Percentiles rank a stretch among this genome's conserved stretches.
Evolutionary conservation across 495 filamentous ascomycete species (phyloP).

Genomic region (Aspergillus nidulans): DNA sequence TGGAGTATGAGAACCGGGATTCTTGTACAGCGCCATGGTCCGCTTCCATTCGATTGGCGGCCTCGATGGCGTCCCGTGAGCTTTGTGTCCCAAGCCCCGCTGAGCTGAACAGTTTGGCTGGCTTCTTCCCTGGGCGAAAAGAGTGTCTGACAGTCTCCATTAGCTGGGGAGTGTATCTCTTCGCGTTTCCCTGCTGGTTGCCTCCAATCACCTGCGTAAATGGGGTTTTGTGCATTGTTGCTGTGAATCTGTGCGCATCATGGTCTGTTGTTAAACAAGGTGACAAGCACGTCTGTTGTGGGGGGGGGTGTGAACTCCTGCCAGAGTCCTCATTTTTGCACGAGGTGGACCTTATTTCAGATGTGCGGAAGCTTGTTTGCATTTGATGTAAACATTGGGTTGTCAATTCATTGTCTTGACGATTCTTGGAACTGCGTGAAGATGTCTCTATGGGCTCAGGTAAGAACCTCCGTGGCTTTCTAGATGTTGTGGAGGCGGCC

Average conservation of each 20-base stretch:
- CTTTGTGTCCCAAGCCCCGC: constrained; percentile 9
- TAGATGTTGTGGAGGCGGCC: not conserved
- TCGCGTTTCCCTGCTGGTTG: constrained; percentile 17
- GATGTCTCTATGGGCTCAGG: constrained; percentile 68
- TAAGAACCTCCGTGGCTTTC: constrained; percentile 34
- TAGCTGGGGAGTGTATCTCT: constrained; percentile 54
- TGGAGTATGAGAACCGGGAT: constrained; percentile 46
- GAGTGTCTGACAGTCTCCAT: constrained; percentile 53
- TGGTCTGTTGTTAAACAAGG: not conserved
- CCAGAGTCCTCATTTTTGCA: not conserved
- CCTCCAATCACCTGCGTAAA: not conserved
- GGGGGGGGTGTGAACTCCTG: not conserved
- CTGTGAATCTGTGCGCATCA: not conserved
- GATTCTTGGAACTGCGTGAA: constrained; percentile 47
- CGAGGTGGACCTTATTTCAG: not conserved
- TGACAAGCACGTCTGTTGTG: not conserved
- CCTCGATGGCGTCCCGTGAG: not conserved
- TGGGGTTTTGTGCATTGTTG: not conserved
- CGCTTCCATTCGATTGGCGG: not conserved
- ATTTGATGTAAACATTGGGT: constrained; percentile 19
- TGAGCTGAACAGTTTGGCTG: constrained; percentile 22
- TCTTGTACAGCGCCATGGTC: constrained; percentile 21
- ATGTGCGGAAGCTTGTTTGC: not conserved
- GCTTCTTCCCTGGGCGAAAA: constrained; percentile 36
- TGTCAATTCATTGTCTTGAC: constrained; percentile 24